Conservation (phyloP, 225 moss, liverwort and hornwort genomes). For the Marchantia paleacea region DNA sequence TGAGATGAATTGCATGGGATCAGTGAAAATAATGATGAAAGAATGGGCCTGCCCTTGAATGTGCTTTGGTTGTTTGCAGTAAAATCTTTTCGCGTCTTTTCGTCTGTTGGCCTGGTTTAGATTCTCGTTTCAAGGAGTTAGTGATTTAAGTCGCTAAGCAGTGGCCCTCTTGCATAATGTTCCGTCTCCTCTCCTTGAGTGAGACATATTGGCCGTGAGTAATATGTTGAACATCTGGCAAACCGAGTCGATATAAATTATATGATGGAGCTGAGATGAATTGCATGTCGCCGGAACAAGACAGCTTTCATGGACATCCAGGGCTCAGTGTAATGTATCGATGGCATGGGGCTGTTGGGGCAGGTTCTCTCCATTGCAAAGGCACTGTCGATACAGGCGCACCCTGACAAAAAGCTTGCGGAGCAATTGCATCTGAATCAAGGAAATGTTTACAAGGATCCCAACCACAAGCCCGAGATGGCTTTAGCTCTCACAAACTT, state of each 20-base stretch:
- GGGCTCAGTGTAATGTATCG: background rate
- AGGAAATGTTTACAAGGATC: constrained; percentile 84
- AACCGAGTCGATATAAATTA: no score
- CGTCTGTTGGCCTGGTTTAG: no score
- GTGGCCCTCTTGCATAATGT: background rate
- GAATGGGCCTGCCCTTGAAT: no score
- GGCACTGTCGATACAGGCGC: constrained; percentile 94
- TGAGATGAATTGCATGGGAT: background rate
- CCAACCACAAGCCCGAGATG: constrained; percentile 98
- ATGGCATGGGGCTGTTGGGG: constrained; percentile 16
- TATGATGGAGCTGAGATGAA: background rate
- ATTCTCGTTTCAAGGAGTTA: no score
- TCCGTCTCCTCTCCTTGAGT: background rate
- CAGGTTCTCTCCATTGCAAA: constrained; percentile 87
- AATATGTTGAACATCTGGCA: no score
- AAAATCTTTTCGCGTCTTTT: no score
- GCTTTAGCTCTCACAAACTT: constrained; percentile 84
- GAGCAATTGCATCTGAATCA: constrained; percentile 49
- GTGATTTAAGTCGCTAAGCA: background rate
- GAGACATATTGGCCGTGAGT: background rate
- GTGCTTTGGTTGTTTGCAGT: no score
- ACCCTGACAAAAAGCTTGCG: constrained; percentile 78
- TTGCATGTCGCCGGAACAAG: constrained; percentile 4
- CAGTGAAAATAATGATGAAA: no score
- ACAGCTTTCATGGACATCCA: background rate